Evolutionary conservation across 176 grass and related monocot species (phyloP), one percentile per base, ranked within the genome.

Genomic region (Phoenix dactylifera): DNA sequence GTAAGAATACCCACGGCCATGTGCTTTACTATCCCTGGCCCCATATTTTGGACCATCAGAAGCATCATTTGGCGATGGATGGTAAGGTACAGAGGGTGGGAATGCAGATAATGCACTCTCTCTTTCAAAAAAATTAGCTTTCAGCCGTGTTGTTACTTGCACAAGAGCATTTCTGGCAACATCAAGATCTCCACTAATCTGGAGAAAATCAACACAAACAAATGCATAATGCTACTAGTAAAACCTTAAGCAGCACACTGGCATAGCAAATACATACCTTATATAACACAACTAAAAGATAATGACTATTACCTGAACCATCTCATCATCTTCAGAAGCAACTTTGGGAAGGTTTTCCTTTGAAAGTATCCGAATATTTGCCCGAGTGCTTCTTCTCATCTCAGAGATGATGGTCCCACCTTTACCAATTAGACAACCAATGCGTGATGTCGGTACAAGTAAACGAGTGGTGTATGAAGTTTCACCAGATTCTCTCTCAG

Each of bases 61-160:
- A 74, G 75, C 74, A 73, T 65, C 65, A 79, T 49, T 74, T 50
- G 78, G 72, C 19, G 80, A 70, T 69, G 79, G 82, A 65, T 93
- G 84, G 51, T 93, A 89, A 2, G 81, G 75, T 52, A 82, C 70
- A 26, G 75, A 59, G 67, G 94, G 63, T 55, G 76, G 72, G 62
- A 89, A 74, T 67, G 79, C 50, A 67, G 87, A 77, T 57, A 95
- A 79, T 67, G 82, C 74, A 60, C 74, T 63, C 71, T 98, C 94
- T 57, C 88, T 92, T 70, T 98, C 94, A 83, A 98, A 98, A 64
- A 92, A 81, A 77, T 98, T 98, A 73, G 94, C 88, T 63, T 88
- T 98, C 71, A 98, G 79, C 44, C 94, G 83, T 44, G 85, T 86
- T 65, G 88, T 85, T 79, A 98, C 81, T 86, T 86, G 81, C 64